Evolutionary conservation across 768 basidiomycete species (phyloP), one percentile per base, ranked within the genome.

Genomic region (Russula griseocarnosa): DNA sequence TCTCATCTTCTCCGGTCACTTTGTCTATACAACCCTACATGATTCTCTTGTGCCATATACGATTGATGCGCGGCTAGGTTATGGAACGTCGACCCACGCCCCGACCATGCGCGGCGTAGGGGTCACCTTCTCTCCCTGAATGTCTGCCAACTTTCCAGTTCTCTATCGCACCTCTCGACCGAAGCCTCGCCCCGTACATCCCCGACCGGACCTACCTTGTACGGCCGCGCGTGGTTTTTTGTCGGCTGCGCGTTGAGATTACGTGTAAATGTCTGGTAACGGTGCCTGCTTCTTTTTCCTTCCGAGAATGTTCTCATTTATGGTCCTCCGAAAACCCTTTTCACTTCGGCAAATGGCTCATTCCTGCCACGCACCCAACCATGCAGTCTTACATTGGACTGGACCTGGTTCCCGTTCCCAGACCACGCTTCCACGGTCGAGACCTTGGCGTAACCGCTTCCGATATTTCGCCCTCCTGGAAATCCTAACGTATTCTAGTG

Each of bases 401-500:
- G 55, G 59, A 55, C 60, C 65, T 62, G 59, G 54, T 56, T 49
- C 65, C 30, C 62, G 54, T 56, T 49, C 61, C 30, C 62, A 53
- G 40, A 36, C 52, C 55, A 68, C 36, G 67, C 67, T 63, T 68
- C 67, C 30, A 66, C 18, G 65, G 66, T 42, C 67, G 66, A 66
- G 62, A 67, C 53, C 54, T 66, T 67, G 44, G 56, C 44, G 55
- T 62, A 55, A 26, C 65, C 58, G 61, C 32, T 16, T 55, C 67
- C 67, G 61, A 68, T 28, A 67, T 67, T 68, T 63, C 62, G 55
- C 67, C 65, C 46, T 60, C 20, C 50, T n/a, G 58, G 65, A 57
- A 67, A 34, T 58, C 42, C 34, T 57, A 62, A 42, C 22, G 61
- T 40, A 30, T 62, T 54, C 62, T 20, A 57, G 32, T 61, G 62